These are phyloP conservation scores for Candida corydali DNA, from an alignment of 805 yeast genomes.

Conservation along the genomic window DNA sequence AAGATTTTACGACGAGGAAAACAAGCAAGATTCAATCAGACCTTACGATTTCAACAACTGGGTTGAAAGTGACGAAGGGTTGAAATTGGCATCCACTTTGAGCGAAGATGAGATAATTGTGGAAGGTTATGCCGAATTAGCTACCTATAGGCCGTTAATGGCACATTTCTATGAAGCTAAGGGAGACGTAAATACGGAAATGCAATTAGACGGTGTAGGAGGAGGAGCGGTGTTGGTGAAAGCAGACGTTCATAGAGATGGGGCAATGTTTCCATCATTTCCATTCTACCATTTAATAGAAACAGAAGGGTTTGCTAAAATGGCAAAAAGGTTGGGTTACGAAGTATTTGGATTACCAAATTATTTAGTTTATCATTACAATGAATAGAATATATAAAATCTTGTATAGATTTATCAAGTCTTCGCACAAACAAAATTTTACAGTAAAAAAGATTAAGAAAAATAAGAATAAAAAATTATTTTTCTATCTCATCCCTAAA, in stretches of 20 bases:
- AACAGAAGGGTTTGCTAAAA: conserved; percentile 97
- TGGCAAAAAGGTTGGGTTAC: conserved; percentile 94
- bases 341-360: conserved; percentile 91
- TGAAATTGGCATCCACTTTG: conserved; percentile 66
- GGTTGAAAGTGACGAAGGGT: conserved; percentile 82
- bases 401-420: not conserved
- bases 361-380: conserved; percentile 86
- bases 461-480: too few species aligned
- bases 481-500: conserved; percentile 8
- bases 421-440: conserved; percentile 4
- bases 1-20: conserved; percentile 59
- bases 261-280: conserved; percentile 99
- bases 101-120: conserved; percentile 87
- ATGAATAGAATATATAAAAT: conserved; percentile 50
- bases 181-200: conserved; percentile 61
- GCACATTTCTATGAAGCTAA: conserved; percentile 73
- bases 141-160: conserved; percentile 94
- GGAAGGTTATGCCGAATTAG: conserved; percentile 91
- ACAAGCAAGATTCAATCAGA: conserved; percentile 55
- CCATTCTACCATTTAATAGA: conserved; percentile 96
- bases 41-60: conserved; percentile 97
- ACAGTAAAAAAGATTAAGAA: too few species aligned
- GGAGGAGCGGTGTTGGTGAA: conserved; percentile 95
- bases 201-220: conserved; percentile 95
- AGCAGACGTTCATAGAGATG: conserved; percentile 97